Percentiles rank a stretch among this genome's conserved stretches.
Evolutionary conservation across 345 rosid species (phyloP).

Genomic region (Sonneratia alba): DNA sequence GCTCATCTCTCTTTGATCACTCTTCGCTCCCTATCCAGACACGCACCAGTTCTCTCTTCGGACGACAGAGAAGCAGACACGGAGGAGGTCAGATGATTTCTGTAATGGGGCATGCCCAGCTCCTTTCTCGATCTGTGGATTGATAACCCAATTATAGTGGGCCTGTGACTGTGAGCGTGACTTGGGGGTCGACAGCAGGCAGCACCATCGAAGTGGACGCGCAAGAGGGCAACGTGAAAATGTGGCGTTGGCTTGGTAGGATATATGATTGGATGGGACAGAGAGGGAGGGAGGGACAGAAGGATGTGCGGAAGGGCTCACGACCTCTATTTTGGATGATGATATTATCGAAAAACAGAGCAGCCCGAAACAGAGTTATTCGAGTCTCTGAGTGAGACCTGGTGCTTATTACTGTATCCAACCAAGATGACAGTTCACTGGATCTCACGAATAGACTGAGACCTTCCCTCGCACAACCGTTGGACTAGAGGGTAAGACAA

Average conservation of each 20-base stretch:
- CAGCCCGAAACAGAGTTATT: too few relatives aligned
- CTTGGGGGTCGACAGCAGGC: background rate
- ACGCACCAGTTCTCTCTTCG: background rate
- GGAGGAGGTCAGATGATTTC: background rate
- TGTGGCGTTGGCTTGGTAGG: background rate
- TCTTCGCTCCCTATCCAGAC: background rate
- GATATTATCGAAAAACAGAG: background rate
- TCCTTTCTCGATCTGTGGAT: background rate
- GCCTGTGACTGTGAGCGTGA: background rate
- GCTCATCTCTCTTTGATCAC: background rate
- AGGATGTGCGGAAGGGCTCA: background rate
- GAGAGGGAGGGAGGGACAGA: background rate
- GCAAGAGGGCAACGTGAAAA: background rate
- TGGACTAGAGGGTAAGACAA: too few relatives aligned
- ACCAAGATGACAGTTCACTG: too few relatives aligned
- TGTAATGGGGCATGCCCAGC: background rate
- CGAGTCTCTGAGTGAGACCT: too few relatives aligned
- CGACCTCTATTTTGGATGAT: background rate
- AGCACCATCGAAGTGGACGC: conserved; percentile 1
- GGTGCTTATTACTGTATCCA: too few relatives aligned
- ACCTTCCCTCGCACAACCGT: too few relatives aligned
- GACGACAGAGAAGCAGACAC: background rate
- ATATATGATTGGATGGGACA: background rate
- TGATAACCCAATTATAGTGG: background rate
- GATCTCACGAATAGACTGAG: too few relatives aligned